Evolutionary conservation across 2,329 filamentous ascomycete species (phyloP), one percentile per base, ranked within the genome.

Genomic region (Exserohilum rostratum): DNA sequence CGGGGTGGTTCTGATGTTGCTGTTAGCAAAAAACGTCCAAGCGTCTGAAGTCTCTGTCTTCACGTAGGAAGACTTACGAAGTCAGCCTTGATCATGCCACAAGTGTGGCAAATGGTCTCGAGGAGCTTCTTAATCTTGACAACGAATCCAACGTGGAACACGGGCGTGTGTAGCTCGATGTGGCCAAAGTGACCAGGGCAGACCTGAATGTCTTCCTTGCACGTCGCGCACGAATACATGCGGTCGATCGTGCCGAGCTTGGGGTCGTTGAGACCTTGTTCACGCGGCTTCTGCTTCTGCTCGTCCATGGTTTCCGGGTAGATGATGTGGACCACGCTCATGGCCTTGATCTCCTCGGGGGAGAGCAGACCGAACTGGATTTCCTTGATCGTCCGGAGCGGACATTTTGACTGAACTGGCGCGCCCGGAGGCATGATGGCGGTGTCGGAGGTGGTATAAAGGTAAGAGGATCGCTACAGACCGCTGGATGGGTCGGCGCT

Each of bases 301-400:
- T 99, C 95, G 74, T 99, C 95, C 95, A 99, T 97, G 25, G 95
- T 98, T 82, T 99, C 95, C n/a, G 95, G 93, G 75, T 97, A 98
- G 76, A 95, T 85, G 75, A 99, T 93, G 76, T 96, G 91, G 67
- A 88, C 90, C 61, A 98, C 93, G 79, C 93, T 97, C 91, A 98
- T 96, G 71, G 90, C 93, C 83, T 99, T 98, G 79, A 98, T 96
- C 82, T 99, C 96, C 77, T 99, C 95, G 22, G 95, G 95, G 31
- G 95, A 96, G 78, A 99, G 86, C 75, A 99, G 86, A 74, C 95
- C 95, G 75, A 99, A 99, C 83, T 99, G 96, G 70, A 99, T 96
- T 84, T 99, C 96, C 84, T 97, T 89, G 71, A 99, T 93, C 65
- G 90, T 96, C 83, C 95, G 93, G 85, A 98, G 85, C 78, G 93